Evolutionary conservation across 2,329 filamentous ascomycete species (phyloP).

Genomic region (Botrytis tulipae): DNA sequence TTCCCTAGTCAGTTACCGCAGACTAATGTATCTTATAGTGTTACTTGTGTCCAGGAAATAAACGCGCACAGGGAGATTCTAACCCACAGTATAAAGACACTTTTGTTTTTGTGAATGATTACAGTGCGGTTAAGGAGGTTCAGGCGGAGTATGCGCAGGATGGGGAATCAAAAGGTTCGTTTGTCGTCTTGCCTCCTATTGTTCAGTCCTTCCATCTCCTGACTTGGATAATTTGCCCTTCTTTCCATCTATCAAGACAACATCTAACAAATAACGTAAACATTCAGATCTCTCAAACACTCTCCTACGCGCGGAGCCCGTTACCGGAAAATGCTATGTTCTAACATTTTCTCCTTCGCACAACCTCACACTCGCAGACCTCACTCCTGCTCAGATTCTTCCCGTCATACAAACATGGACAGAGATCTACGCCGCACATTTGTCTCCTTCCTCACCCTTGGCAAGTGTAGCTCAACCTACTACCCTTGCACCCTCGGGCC

Average conservation of each 20-base stretch:
- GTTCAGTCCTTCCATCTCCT: slow-evolving; percentile 13
- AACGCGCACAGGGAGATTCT: slow-evolving; percentile 77
- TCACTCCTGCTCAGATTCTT: slow-evolving; percentile 71
- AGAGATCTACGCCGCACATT: slow-evolving; percentile 78
- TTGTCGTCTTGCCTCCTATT: slow-evolving; percentile 6
- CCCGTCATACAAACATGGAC: slow-evolving; percentile 90
- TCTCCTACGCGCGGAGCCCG: slow-evolving; percentile 78
- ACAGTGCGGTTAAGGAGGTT: slow-evolving; percentile 91
- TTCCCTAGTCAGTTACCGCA: slow-evolving; percentile 1
- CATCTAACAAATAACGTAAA: not conserved
- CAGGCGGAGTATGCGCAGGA: slow-evolving; percentile 71
- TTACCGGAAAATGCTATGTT: slow-evolving; percentile 95
- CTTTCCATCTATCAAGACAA: not conserved
- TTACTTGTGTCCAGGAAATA: slow-evolving; percentile 91
- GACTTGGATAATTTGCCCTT: not conserved
- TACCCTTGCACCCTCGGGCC: slow-evolving; percentile 42
- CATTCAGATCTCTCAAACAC: slow-evolving; percentile 65
- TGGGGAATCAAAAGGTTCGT: slow-evolving; percentile 31
- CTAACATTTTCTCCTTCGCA: slow-evolving; percentile 91
- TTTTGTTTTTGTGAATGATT: slow-evolving; percentile 96
- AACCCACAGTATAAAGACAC: slow-evolving; percentile 87
- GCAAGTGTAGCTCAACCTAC: slow-evolving; percentile 45
- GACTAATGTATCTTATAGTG: slow-evolving; percentile 54
- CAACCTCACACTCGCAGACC: slow-evolving; percentile 89
- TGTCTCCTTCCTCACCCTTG: slow-evolving; percentile 69